Percentiles rank a stretch among this genome's conserved stretches.
phyloP scores from a whole-genome alignment of 2,329 filamentous ascomycete species.

The Biscogniauxia marginata region DNA sequence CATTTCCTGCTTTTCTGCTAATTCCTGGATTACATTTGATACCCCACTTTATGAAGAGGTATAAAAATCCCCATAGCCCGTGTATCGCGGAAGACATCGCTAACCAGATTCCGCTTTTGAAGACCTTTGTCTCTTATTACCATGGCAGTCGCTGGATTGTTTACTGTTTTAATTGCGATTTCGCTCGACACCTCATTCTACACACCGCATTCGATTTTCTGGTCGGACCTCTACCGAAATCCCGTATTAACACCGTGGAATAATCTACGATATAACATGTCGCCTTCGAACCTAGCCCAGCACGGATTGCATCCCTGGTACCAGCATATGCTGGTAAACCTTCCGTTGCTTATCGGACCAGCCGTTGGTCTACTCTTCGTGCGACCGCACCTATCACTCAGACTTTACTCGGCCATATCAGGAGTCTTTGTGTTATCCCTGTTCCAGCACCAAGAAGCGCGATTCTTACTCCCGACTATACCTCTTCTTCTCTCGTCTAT shows the following conservation, averaged over 20 bases:
- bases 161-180: conserved; percentile 72
- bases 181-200: conserved; percentile 87
- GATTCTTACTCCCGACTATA: conserved; percentile 73
- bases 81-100: neutral
- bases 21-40: conserved; percentile 81
- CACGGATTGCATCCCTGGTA: conserved; percentile 80
- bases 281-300: conserved; percentile 66
- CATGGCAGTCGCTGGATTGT: conserved; percentile 62
- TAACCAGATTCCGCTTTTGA: conserved; percentile 1
- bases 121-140: conserved; percentile 62
- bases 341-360: conserved; percentile 71
- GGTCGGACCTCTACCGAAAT: conserved; percentile 60
- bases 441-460: conserved; percentile 78
- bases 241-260: conserved; percentile 77
- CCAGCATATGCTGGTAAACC: conserved; percentile 70
- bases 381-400: conserved; percentile 55
- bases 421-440: conserved; percentile 69
- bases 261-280: conserved; percentile 73
- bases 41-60: conserved; percentile 83
- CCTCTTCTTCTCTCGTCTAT: conserved; percentile 76
- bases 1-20: conserved; percentile 88
- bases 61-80: conserved; percentile 33
- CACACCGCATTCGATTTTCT: conserved; percentile 58
- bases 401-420: conserved; percentile 71
- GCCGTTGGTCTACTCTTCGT: conserved; percentile 61